Conservation (phyloP, 805 yeast genomes). For the Starmerella stigmatis region DNA sequence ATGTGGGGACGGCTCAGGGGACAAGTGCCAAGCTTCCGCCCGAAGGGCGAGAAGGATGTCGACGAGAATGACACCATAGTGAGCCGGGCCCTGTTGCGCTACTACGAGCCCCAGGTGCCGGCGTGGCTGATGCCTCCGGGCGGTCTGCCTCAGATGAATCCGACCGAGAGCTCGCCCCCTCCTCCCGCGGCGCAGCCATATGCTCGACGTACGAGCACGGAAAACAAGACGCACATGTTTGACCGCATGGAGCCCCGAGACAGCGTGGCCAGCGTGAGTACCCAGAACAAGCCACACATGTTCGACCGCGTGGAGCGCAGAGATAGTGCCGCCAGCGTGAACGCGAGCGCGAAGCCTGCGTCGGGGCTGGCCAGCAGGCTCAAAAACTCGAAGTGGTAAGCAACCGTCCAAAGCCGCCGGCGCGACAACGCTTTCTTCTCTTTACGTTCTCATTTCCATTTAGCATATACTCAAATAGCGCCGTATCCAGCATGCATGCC, state of each 20-base stretch:
- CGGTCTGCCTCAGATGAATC: background rate
- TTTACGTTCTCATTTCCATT: too few species aligned
- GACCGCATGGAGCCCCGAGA: slow-evolving; percentile 8
- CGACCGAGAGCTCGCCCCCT: background rate
- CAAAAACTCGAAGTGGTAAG: slow-evolving; percentile 19
- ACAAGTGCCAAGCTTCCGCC: slow-evolving; percentile 24
- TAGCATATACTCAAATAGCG: too few species aligned
- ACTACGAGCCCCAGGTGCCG: slow-evolving; percentile 30
- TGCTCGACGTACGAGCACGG: slow-evolving; percentile 1
- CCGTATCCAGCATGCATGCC: too few species aligned
- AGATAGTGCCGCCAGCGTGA: background rate
- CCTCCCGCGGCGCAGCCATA: slow-evolving; percentile 1
- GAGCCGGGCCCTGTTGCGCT: slow-evolving; percentile 37
- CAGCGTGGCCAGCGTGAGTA: background rate
- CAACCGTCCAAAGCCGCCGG: too few species aligned
- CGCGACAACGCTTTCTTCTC: too few species aligned
- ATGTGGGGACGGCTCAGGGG: slow-evolving; percentile 28
- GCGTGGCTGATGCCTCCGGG: slow-evolving; percentile 26
- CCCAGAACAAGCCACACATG: too few species aligned
- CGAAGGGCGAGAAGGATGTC: slow-evolving; percentile 34
- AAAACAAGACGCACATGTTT: slow-evolving; percentile 7
- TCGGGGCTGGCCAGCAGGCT: slow-evolving; percentile 20
- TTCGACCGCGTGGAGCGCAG: background rate
- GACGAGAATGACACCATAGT: slow-evolving; percentile 36
- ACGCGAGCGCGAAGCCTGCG: slow-evolving; percentile 1